phyloP scores from a whole-genome alignment of 148 eudicot genomes.

The Agrostemma githago region DNA sequence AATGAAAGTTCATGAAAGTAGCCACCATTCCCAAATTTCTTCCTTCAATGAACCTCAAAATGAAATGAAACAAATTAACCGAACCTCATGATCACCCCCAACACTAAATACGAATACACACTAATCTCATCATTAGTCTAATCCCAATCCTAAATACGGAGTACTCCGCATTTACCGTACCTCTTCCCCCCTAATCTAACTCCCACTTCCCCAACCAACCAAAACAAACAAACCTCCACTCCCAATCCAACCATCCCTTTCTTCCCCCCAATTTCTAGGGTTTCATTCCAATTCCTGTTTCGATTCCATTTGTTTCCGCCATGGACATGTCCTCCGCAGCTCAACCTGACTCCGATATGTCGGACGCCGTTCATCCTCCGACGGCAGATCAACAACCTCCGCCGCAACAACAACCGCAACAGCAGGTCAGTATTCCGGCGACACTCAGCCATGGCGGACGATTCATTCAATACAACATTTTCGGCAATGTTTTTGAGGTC shows the following conservation, averaged over 20 bases:
- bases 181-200: neutral
- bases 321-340: slow-evolving; percentile 25
- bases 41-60: too few relatives aligned
- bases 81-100: too few relatives aligned
- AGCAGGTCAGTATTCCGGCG: slow-evolving; percentile 65
- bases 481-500: slow-evolving; percentile 86
- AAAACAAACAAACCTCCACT: neutral
- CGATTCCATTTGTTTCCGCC: neutral
- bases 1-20: too few relatives aligned
- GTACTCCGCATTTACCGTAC: neutral
- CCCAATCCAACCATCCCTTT: slow-evolving; percentile 1
- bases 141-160: neutral
- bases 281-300: slow-evolving; percentile 2
- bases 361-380: slow-evolving; percentile 41
- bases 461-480: slow-evolving; percentile 81
- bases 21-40: too few relatives aligned
- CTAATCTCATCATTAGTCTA: neutral
- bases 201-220: neutral
- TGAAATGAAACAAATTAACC: too few relatives aligned
- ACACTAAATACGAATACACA: neutral
- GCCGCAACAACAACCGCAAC: slow-evolving; percentile 36
- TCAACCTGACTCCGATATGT: slow-evolving; percentile 68
- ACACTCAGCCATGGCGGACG: slow-evolving; percentile 68
- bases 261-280: slow-evolving; percentile 22
- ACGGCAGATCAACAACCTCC: slow-evolving; percentile 24